Conservation (phyloP, 1,284 basidiomycete species). For the Grifola frondosa region DNA sequence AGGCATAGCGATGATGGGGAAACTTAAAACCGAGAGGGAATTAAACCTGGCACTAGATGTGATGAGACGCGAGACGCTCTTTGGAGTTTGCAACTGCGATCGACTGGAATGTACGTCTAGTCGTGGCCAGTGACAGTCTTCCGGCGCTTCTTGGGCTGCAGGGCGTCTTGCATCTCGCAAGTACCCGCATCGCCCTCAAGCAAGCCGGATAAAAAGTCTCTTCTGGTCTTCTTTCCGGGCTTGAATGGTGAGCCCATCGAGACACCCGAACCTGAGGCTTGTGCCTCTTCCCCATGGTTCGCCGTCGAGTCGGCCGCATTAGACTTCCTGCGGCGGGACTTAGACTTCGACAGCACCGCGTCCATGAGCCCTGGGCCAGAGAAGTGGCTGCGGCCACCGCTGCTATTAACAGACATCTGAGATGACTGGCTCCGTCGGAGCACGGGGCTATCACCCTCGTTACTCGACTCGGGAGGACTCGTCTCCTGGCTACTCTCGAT, state of each 20-base stretch:
- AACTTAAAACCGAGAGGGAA: constrained; percentile 5
- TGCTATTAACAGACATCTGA: no score
- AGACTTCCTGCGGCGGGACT: constrained; percentile 8
- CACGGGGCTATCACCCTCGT: constrained; percentile 59
- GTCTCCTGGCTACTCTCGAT: constrained; percentile 6
- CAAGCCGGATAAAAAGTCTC: constrained; percentile 24
- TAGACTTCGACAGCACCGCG: constrained; percentile 23
- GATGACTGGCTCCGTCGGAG: constrained; percentile 39
- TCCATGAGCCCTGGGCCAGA: constrained; percentile 27
- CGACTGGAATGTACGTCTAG: constrained; percentile 9
- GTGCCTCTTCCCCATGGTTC: constrained; percentile 11
- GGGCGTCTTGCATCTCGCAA: constrained; percentile 20
- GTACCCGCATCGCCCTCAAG: constrained; percentile 21
- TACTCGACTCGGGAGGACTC: constrained; percentile 39
- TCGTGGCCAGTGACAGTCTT: constrained; percentile 26
- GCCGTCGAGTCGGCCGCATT: no score
- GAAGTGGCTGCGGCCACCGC: constrained; percentile 1
- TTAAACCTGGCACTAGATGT: constrained; percentile 1
- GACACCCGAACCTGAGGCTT: constrained; percentile 16
- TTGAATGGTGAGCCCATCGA: constrained; percentile 19
- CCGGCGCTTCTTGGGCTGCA: constrained; percentile 27
- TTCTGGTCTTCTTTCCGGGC: constrained; percentile 25
- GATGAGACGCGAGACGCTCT: neutral
- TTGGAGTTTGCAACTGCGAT: no score
- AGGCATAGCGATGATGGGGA: constrained; percentile 8